A percentile compares a stretch with the other conserved stretches of the same genome.
phyloP scores from a whole-genome alignment of 495 filamentous ascomycete species.

The Trichoderma virens region DNA sequence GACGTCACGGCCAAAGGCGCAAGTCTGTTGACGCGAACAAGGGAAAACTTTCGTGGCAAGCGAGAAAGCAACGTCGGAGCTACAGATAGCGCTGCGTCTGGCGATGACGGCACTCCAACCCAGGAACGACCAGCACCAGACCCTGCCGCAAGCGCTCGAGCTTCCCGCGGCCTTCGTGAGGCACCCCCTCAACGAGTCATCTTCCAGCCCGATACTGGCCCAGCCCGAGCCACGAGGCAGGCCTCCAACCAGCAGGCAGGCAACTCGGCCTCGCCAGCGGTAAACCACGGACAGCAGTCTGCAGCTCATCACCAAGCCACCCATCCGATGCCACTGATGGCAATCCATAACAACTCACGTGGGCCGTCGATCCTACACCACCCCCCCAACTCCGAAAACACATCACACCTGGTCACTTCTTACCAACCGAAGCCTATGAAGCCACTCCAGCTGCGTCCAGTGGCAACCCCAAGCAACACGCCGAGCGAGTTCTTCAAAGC shows the following conservation, averaged over 20 bases:
- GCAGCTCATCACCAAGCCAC: constrained; percentile 18
- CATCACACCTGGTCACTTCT: constrained; percentile 43
- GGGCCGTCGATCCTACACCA: constrained; percentile 31
- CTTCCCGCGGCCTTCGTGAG: constrained; percentile 64
- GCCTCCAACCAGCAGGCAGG: constrained; percentile 38
- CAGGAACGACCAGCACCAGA: constrained; percentile 55
- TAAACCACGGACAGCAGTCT: constrained; percentile 22
- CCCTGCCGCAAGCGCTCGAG: constrained; percentile 49
- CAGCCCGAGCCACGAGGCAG: constrained; percentile 52
- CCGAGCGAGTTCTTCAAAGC: constrained; percentile 50
- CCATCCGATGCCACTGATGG: not conserved
- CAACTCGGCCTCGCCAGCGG: constrained; percentile 22
- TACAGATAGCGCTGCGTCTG: constrained; percentile 42
- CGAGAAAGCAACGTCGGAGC: constrained; percentile 24
- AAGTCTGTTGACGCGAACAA: constrained; percentile 63
- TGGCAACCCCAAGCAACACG: constrained; percentile 62
- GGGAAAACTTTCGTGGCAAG: constrained; percentile 58
- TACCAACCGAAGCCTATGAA: constrained; percentile 52
- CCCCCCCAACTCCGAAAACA: constrained; percentile 30
- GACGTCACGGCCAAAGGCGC: constrained; percentile 67
- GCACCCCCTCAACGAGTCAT: constrained; percentile 69
- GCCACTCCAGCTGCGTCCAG: constrained; percentile 56
- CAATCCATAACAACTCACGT: constrained; percentile 13
- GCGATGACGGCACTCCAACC: constrained; percentile 56
- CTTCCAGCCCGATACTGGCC: constrained; percentile 69